Percentiles rank a stretch among this genome's conserved stretches.
Evolutionary conservation across 2,329 filamentous ascomycete species (phyloP).

Genomic region (Apiospora arundinis): DNA sequence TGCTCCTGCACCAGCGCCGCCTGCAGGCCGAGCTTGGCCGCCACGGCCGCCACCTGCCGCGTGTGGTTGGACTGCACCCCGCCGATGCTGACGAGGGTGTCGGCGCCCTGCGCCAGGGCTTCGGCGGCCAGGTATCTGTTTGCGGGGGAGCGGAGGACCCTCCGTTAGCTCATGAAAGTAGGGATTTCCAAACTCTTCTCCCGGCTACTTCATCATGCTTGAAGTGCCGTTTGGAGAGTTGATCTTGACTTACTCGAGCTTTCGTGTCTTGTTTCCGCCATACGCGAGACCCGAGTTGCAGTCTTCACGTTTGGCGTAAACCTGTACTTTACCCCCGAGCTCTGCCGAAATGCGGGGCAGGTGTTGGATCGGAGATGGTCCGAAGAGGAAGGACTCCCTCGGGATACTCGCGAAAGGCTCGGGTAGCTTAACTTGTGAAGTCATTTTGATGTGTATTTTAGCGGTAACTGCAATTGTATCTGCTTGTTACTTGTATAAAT

Average conservation of each 20-base stretch:
- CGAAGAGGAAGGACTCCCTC: conserved; percentile 66
- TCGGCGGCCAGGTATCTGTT: conserved; percentile 68
- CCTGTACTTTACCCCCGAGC: conserved; percentile 63
- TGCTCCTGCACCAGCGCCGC: conserved; percentile 68
- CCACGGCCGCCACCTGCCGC: conserved; percentile 68
- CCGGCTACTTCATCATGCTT: too few relatives aligned
- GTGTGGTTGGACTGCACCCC: conserved; percentile 76
- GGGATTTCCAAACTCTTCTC: too few relatives aligned
- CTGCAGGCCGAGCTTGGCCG: conserved; percentile 62
- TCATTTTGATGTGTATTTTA: neutral
- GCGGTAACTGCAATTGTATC: too few relatives aligned
- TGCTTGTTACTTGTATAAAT: too few relatives aligned
- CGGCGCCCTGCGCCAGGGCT: conserved; percentile 60
- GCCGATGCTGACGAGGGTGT: conserved; percentile 71
- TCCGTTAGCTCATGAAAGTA: neutral
- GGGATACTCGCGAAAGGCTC: conserved; percentile 69
- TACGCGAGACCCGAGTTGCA: conserved; percentile 71
- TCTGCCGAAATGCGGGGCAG: conserved; percentile 69
- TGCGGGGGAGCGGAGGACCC: neutral
- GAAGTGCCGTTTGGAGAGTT: too few relatives aligned
- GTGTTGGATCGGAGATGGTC: conserved; percentile 71
- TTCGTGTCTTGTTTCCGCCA: conserved; percentile 73
- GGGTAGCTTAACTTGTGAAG: conserved; percentile 53
- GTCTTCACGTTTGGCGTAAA: conserved; percentile 77
- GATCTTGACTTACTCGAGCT: conserved; percentile 60